phyloP scores from a whole-genome alignment of 306 rosid genomes.

The Inga laurina region DNA sequence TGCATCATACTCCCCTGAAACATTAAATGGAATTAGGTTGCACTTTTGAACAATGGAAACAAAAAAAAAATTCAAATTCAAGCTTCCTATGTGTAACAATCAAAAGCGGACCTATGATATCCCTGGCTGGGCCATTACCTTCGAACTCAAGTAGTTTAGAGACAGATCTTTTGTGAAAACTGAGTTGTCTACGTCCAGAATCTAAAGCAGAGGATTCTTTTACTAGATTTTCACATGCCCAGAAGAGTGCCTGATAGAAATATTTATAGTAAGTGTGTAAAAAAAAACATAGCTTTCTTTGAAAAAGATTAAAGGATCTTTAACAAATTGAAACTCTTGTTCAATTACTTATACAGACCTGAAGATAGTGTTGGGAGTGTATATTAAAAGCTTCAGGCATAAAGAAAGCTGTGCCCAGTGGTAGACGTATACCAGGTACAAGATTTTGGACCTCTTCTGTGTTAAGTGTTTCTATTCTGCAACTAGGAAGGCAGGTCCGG shows the following conservation, averaged over 20 bases:
- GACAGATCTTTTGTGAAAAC: constrained; percentile 58
- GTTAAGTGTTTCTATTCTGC: constrained; percentile 71
- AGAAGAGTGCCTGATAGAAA: constrained; percentile 67
- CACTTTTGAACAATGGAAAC: constrained; percentile 15
- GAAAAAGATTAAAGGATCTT: not conserved
- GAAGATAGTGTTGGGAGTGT: constrained; percentile 67
- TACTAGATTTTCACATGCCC: constrained; percentile 66
- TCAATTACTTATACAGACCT: constrained; percentile 50
- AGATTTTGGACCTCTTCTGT: constrained; percentile 57
- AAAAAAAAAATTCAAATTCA: not conserved
- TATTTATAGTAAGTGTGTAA: constrained; percentile 14
- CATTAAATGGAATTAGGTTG: constrained; percentile 3
- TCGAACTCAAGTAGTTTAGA: constrained; percentile 64
- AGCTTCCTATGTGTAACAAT: constrained; percentile 10
- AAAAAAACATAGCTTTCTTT: not conserved
- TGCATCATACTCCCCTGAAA: constrained; percentile 78
- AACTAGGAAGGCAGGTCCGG: constrained; percentile 70
- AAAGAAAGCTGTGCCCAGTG: constrained; percentile 65
- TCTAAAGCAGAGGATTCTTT: constrained; percentile 47
- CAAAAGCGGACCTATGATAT: not conserved
- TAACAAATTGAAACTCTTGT: not conserved
- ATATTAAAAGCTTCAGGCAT: constrained; percentile 91
- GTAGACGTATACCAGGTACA: constrained; percentile 58
- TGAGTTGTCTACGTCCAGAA: constrained; percentile 53
- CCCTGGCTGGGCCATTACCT: constrained; percentile 47